Conservation (phyloP, 202 grass and related monocot species). For the Eragrostis tef region DNA sequence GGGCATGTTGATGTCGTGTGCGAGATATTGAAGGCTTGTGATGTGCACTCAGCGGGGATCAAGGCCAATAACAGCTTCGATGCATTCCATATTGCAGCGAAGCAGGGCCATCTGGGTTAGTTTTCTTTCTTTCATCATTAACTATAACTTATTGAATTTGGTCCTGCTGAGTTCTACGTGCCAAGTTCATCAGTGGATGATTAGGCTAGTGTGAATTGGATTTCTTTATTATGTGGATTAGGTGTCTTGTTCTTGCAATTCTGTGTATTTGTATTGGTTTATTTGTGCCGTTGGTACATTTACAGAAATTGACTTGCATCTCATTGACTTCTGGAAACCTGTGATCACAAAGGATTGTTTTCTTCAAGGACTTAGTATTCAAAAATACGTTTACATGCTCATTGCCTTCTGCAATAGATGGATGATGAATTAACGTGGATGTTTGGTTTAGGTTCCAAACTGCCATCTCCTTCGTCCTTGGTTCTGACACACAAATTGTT, state of each 20-base stretch:
- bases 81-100: conserved; percentile 91
- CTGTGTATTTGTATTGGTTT: conserved; percentile 4
- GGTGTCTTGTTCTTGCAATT: neutral
- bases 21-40: conserved; percentile 73
- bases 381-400: conserved; percentile 7
- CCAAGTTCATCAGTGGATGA: conserved; percentile 4
- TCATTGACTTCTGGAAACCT: conserved; percentile 27
- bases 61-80: conserved; percentile 89
- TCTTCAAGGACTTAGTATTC: neutral
- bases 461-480: conserved; percentile 17
- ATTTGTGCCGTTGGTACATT: conserved; percentile 23
- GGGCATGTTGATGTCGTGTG: conserved; percentile 72
- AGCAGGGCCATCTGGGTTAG: conserved; percentile 94
- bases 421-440: conserved; percentile 21
- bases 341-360: conserved; percentile 19
- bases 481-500: conserved; percentile 24
- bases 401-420: conserved; percentile 18
- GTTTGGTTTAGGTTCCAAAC: conserved; percentile 31
- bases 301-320: conserved; percentile 27
- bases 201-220: neutral
- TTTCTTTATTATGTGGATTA: conserved; percentile 26
- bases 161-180: neutral
- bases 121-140: conserved; percentile 12
- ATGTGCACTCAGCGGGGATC: conserved; percentile 70
- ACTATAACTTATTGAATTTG: neutral